Evolutionary conservation across 2,329 filamentous ascomycete species (phyloP), one percentile per base, ranked within the genome.

Genomic region (Curvularia lunata): DNA sequence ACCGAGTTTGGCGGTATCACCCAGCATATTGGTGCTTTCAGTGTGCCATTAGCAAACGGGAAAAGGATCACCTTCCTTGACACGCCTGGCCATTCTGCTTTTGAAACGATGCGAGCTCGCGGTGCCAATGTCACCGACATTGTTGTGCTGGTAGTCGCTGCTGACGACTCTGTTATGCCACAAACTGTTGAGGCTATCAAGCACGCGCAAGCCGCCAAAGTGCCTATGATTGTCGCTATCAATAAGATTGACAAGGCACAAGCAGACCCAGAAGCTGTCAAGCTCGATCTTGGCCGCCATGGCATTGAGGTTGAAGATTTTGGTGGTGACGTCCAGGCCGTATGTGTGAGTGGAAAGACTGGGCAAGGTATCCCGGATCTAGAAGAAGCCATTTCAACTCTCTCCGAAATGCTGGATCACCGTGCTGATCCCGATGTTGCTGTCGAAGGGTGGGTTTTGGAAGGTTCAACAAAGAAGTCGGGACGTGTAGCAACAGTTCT

Each of bases 81-180:
- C 73, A 99, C 95, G 0, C 95, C 95, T 1, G 95, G 95, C 1
- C 95, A 99, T 79, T 92, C 94, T 27, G 96, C 95, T 0, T 99
- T 99, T 78, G 80, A 98, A 65, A 91, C 89, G 38, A 99, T 99
- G 95, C 89, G 95, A 30, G 91, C 97, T 74, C 89, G 95, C 66
- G 96, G 95, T 62, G 96, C 95, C 30, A 92, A 94, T 61, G 92
- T 98, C 48, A 99, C 96, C 0, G 95, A 99, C 74, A 97, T 99
- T 65, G 92, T 99, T 13, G 89, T 99, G 41, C 81, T 99, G 19
- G 95, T 99, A 0, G 94, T 99, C 21, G 95, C 95, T 6, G 94
- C 94, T 8, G 95, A 99, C 74, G 96, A 99, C 74, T 95, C 92
- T 73, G 94, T 99, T 67, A 99, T 95, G 82, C 95, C 95, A 3